Evolutionary conservation across 176 grass and related monocot species (phyloP).

Genomic region (Dendrocalamus sinicus): DNA sequence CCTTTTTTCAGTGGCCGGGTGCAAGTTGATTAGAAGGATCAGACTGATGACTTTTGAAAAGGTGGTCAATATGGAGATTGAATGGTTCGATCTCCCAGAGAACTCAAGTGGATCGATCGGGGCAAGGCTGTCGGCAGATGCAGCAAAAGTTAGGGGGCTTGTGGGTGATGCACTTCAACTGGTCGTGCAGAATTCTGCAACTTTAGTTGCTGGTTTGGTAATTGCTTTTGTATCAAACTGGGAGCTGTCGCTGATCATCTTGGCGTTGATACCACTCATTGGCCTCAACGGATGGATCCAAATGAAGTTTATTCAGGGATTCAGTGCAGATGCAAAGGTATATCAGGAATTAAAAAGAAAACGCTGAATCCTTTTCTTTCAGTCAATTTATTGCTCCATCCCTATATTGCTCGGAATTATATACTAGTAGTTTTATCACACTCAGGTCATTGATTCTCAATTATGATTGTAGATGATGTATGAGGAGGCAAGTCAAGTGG

Average conservation of each 20-base stretch:
- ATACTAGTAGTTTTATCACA: background rate
- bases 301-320: conserved; percentile 79
- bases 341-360: background rate
- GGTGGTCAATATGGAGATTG: conserved; percentile 75
- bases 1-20: conserved; percentile 75
- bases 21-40: conserved; percentile 73
- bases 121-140: conserved; percentile 70
- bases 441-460: background rate
- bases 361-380: background rate
- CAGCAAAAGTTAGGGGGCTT: conserved; percentile 70
- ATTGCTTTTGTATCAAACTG: conserved; percentile 77
- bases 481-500: conserved; percentile 86
- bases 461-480: conserved; percentile 74
- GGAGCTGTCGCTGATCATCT: conserved; percentile 74
- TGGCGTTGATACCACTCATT: conserved; percentile 74
- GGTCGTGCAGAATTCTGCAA: conserved; percentile 69
- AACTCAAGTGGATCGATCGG: conserved; percentile 83
- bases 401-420: background rate
- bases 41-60: conserved; percentile 76
- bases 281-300: conserved; percentile 76
- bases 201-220: conserved; percentile 68
- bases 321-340: conserved; percentile 88
- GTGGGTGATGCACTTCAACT: conserved; percentile 72
- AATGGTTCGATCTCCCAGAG: conserved; percentile 75
- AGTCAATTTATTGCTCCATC: background rate